Conservation (phyloP, 768 basidiomycete species). For the Candolleomyces aberdarensis region DNA sequence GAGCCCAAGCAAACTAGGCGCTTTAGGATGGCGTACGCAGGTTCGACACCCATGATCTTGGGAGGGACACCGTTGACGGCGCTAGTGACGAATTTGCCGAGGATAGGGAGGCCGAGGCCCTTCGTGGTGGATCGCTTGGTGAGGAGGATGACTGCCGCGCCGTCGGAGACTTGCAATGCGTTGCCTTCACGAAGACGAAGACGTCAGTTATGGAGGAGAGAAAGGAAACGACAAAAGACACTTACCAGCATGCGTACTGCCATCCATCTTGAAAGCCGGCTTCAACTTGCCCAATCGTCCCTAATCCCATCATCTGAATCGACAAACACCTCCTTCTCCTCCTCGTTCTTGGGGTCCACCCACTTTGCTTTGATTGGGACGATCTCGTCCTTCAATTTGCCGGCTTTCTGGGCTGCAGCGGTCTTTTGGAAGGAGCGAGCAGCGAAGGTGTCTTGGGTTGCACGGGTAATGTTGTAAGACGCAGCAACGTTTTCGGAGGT, state of each 20-base stretch:
- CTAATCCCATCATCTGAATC: slow-evolving; percentile 85
- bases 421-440: slow-evolving; percentile 86
- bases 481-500: slow-evolving; percentile 91
- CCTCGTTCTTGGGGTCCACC: slow-evolving; percentile 71
- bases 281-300: slow-evolving; percentile 81
- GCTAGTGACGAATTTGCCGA: slow-evolving; percentile 81
- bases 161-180: slow-evolving; percentile 89
- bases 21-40: slow-evolving; percentile 84
- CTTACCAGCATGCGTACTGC: slow-evolving; percentile 67
- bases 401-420: slow-evolving; percentile 72
- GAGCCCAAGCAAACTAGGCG: slow-evolving; percentile 65
- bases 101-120: slow-evolving; percentile 76
- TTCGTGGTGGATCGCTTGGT: slow-evolving; percentile 77
- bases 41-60: slow-evolving; percentile 89
- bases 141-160: slow-evolving; percentile 87
- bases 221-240: slow-evolving; percentile 2
- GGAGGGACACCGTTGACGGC: slow-evolving; percentile 78
- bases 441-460: slow-evolving; percentile 81
- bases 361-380: slow-evolving; percentile 71
- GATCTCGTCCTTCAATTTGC: slow-evolving; percentile 83
- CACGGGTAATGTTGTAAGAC: slow-evolving; percentile 71
- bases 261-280: slow-evolving; percentile 78
- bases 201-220: not conserved
- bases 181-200: too few relatives aligned
- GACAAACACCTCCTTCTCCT: slow-evolving; percentile 63